These are phyloP conservation scores for Coccinonectria pachysandricola DNA, from an alignment of 2,329 filamentous ascomycete genomes.

Conservation along the genomic window DNA sequence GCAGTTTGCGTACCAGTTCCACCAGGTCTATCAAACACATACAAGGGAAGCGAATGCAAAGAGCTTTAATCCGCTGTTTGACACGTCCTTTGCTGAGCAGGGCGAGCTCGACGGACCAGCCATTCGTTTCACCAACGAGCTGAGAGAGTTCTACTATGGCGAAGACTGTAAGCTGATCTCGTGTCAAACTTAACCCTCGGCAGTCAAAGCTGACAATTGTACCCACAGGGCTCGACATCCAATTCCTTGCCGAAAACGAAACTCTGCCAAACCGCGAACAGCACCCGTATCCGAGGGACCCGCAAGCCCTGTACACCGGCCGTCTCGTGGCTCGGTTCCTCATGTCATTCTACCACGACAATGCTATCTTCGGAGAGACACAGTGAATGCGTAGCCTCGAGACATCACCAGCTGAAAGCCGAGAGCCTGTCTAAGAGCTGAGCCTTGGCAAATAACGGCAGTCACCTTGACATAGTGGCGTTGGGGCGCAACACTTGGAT, in stretches of 20 bases:
- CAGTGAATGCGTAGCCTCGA: conserved; percentile 9
- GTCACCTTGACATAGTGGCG: not conserved
- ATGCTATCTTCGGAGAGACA: conserved; percentile 32
- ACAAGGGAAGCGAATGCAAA: conserved; percentile 35
- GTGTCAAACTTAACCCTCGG: conserved; percentile 6
- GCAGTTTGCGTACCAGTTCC: conserved; percentile 51
- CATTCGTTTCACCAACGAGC: conserved; percentile 32
- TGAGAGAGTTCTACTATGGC: conserved; percentile 35
- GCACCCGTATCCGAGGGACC: conserved; percentile 37
- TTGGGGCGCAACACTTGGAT: conserved; percentile 1
- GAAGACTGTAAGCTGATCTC: conserved; percentile 31
- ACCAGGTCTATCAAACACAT: conserved; percentile 49
- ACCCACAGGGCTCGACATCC: conserved; percentile 24
- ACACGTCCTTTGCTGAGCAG: conserved; percentile 30
- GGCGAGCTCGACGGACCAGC: conserved; percentile 37
- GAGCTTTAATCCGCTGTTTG: conserved; percentile 46
- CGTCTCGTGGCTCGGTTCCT: conserved; percentile 44
- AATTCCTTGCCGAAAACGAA: conserved; percentile 35
- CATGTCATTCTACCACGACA: conserved; percentile 42
- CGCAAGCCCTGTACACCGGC: conserved; percentile 41
- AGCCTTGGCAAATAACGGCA: no score
- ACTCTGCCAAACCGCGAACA: conserved; percentile 34
- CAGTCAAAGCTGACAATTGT: conserved; percentile 9
- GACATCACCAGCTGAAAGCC: conserved; percentile 9
- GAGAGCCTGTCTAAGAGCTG: no score